Evolutionary conservation across 192 early-diverging fungal genomes (phyloP).

Genomic region (Powellomyces hirtus): DNA sequence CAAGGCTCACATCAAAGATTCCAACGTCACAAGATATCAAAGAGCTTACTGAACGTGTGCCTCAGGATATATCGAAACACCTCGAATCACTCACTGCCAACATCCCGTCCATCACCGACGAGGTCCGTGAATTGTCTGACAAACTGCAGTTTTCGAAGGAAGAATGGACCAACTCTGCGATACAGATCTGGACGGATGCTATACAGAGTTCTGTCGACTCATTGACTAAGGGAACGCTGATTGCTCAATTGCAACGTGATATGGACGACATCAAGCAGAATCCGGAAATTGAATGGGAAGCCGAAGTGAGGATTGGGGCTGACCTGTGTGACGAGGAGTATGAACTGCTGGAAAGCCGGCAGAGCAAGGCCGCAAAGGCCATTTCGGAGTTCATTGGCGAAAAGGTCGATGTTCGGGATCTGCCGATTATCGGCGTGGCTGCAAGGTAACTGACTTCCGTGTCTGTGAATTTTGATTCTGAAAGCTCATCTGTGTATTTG

Average conservation of each 20-base stretch:
- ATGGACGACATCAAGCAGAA: constrained; percentile 20
- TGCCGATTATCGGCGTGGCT: constrained; percentile 33
- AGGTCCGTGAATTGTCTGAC: not conserved
- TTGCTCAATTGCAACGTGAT: not conserved
- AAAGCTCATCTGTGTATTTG: not conserved
- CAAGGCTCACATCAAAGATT: not conserved
- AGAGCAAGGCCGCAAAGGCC: constrained; percentile 9
- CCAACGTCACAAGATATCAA: not conserved
- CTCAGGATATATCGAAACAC: not conserved
- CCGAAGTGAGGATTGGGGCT: constrained; percentile 20
- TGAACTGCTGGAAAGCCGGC: not conserved
- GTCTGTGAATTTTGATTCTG: not conserved
- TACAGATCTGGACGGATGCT: constrained; percentile 6
- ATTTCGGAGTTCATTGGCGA: constrained; percentile 28
- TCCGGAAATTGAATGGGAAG: constrained; percentile 30
- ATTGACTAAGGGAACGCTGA: constrained; percentile 16
- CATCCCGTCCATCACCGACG: not conserved
- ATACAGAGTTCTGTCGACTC: not conserved
- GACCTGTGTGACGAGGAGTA: constrained; percentile 13
- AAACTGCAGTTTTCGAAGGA: not conserved
- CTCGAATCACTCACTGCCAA: not conserved
- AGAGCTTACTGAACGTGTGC: too few relatives aligned
- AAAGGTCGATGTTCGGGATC: constrained; percentile 19
- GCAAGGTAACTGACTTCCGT: too few relatives aligned
- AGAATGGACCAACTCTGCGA: not conserved